Percentiles rank a stretch among this genome's conserved stretches.
These are phyloP conservation scores for Stereocaulon alpinum DNA, from an alignment of 495 filamentous ascomycete genomes.

Conservation along the genomic window DNA sequence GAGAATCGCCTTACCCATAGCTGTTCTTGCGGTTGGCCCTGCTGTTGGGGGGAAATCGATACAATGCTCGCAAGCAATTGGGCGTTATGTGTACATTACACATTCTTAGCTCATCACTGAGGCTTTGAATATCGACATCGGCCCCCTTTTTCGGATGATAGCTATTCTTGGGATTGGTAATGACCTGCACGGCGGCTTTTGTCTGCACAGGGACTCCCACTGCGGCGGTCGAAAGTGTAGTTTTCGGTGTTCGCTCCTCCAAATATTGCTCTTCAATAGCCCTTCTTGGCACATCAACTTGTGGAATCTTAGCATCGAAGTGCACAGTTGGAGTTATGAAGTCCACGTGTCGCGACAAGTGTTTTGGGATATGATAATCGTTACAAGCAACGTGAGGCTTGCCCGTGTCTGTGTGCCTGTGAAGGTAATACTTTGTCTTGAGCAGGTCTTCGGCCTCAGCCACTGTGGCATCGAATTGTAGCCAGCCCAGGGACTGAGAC, in stretches of 20 bases:
- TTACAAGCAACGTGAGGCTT: constrained; percentile 42
- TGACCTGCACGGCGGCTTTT: constrained; percentile 21
- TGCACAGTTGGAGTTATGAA: constrained; percentile 44
- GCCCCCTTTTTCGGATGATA: constrained; percentile 27
- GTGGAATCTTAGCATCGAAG: constrained; percentile 24
- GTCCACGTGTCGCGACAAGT: constrained; percentile 44
- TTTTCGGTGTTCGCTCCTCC: neutral
- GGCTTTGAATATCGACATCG: constrained; percentile 17
- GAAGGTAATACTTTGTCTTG: constrained; percentile 48
- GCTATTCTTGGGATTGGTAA: constrained; percentile 18
- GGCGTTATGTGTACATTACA: constrained; percentile 42
- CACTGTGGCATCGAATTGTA: constrained; percentile 42
- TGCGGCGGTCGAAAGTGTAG: constrained; percentile 14
- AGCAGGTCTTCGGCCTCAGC: constrained; percentile 47
- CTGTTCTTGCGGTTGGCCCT: constrained; percentile 34
- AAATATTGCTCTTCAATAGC: neutral
- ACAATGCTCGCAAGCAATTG: constrained; percentile 45
- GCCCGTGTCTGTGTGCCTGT: constrained; percentile 36
- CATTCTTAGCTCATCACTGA: constrained; percentile 24
- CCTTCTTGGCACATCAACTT: constrained; percentile 7
- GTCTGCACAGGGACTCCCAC: constrained; percentile 23
- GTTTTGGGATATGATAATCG: constrained; percentile 43
- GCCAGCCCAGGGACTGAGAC: constrained; percentile 37
- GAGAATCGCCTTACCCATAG: constrained; percentile 27
- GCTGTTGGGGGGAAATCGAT: constrained; percentile 36